Evolutionary conservation across 75 land plant species (phyloP).

Genomic region (Picea sitchensis): DNA sequence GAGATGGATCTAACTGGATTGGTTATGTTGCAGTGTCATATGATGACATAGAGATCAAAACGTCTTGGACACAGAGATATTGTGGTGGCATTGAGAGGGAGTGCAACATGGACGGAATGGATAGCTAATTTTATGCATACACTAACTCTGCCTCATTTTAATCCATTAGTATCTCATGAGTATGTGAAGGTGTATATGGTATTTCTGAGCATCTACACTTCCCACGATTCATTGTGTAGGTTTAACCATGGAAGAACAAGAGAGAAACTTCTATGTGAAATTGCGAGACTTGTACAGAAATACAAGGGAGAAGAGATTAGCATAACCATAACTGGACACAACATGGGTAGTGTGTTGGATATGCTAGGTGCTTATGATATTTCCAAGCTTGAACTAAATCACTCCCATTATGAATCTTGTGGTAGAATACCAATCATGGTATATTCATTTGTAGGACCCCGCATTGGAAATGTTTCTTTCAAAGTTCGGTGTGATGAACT

Average conservation of each 20-base stretch:
- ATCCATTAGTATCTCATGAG: too few species aligned
- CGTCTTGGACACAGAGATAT: too few species aligned
- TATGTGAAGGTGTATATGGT: too few species aligned
- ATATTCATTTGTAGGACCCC: conserved; percentile 62
- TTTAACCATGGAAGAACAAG: conserved; percentile 45
- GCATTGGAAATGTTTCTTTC: conserved; percentile 61
- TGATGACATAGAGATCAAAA: conserved; percentile 14
- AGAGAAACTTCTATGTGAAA: conserved; percentile 38
- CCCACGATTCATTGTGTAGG: conserved; percentile 2
- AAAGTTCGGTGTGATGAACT: conserved; percentile 53
- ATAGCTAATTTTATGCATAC: too few species aligned
- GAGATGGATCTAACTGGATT: conserved; percentile 51
- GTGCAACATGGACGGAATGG: too few species aligned
- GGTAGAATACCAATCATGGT: conserved; percentile 44
- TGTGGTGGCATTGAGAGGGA: too few species aligned
- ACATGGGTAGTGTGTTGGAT: conserved; percentile 57
- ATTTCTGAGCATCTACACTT: too few species aligned
- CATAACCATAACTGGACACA: conserved; percentile 45
- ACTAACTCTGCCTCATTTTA: too few species aligned
- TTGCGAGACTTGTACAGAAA: conserved; percentile 22
- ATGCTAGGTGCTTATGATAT: conserved; percentile 51
- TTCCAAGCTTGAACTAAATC: conserved; percentile 47
- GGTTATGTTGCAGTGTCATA: conserved; percentile 73
- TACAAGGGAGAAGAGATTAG: conserved; percentile 45
- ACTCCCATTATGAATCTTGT: too few species aligned